Percentiles rank a stretch among this genome's conserved stretches.
Conservation (phyloP, 257 asterid species). For the Penstemon newberryi region DNA sequence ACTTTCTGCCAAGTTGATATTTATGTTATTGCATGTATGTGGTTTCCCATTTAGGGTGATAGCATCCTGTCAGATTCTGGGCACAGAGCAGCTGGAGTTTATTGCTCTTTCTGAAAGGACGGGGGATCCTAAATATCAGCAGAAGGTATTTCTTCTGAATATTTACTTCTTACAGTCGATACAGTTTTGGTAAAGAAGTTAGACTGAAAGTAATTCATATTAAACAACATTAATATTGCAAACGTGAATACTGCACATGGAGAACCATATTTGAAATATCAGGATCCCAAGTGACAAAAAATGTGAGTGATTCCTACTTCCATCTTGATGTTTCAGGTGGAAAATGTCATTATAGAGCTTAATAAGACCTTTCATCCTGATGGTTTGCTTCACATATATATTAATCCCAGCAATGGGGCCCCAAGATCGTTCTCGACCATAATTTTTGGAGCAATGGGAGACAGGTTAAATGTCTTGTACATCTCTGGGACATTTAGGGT, state of each 20-base stretch:
- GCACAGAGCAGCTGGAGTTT: conserved; percentile 97
- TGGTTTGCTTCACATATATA: conserved; percentile 95
- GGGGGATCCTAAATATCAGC: conserved; percentile 85
- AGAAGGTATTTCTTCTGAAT: conserved; percentile 47
- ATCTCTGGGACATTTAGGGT: conserved; percentile 7
- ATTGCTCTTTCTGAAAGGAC: conserved; percentile 99
- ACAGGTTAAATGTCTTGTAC: conserved; percentile 60
- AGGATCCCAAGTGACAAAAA: too few species aligned
- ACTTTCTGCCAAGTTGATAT: conserved; percentile 12
- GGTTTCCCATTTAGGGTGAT: conserved; percentile 65
- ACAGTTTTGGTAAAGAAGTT: too few species aligned
- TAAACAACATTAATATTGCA: too few species aligned
- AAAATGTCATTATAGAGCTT: conserved; percentile 81
- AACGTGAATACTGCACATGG: too few species aligned
- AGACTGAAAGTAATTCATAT: too few species aligned
- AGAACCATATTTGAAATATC: too few species aligned
- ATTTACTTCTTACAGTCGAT: too few species aligned
- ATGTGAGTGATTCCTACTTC: too few species aligned
- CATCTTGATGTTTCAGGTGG: conserved; percentile 64
- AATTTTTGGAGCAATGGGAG: conserved; percentile 99
- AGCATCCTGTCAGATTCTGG: conserved; percentile 96
- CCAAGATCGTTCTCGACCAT: conserved; percentile 75
- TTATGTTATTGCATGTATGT: conserved; percentile 4
- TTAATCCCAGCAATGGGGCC: conserved; percentile 65
- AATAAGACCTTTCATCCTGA: conserved; percentile 87